Base-by-base conservation (phyloP, 139 green algal species). In the Micractinium sp. region DNA sequence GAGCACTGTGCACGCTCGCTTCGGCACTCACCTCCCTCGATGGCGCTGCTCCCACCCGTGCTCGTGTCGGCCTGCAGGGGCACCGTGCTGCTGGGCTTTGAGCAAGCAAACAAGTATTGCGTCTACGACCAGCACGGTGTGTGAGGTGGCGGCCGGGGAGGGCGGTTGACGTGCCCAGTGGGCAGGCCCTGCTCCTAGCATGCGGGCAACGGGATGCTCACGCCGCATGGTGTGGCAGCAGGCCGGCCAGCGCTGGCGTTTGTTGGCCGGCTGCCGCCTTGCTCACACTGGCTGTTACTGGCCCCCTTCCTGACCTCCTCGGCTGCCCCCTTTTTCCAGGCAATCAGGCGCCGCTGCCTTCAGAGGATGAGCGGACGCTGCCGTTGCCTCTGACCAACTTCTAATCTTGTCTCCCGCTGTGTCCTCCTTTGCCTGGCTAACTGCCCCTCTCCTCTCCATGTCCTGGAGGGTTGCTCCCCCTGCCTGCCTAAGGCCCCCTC, bases 1-100 rank as follows among this genome's bases (percentile, higher is more conserved):
- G n/a, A 71, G 63, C 63, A 23, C 12, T 27, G 47, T 56, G 47
- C 47, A 56, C 47, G 9, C 47, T 56, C 47, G 7, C 9, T 56
- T 5, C 9, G 47, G 47, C 5, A 56, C 47, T 56, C 7, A 5
- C 7, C 47, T 56, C 47, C 47, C 47, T 9, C 47, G 7, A 71
- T 25, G 20, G 2, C 63, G 20, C 14, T 27, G 13, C 63, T 25
- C 14, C 14, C 20, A 71, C 63, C 63, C 14, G 63, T 71, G 63
- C 63, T 3, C 16, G 69, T 36, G 31, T 29, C n/a, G 36, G 27
- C 53, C 12, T 85, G 66, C 93, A 97, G 95, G 96, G 96, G 95
- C 39, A 97, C 94, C 1, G 95, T 98, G 33, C 93, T 98, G 35
- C 93, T 98, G 56, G 96, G 96, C 0, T 98, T 96, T 87, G 96